A percentile compares a stretch with the other conserved stretches of the same genome.
phyloP scores from a whole-genome alignment of 345 rosid genomes.

The Hibiscus trionum region DNA sequence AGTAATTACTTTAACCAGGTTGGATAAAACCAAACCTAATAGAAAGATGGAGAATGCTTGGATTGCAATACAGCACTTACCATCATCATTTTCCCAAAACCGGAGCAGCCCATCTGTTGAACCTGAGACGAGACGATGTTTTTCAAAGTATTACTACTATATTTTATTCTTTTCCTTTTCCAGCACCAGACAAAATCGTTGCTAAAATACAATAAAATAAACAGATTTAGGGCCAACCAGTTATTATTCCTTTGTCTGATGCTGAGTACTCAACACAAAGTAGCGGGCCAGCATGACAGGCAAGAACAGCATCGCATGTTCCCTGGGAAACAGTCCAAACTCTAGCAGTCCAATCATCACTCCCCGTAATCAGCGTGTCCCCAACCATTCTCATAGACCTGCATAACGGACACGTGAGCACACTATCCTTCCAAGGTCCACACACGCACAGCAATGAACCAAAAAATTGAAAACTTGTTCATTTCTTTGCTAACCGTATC shows the following conservation, averaged over 20 bases:
- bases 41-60: background rate
- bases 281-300: conserved; percentile 96
- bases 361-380: conserved; percentile 89
- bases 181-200: background rate
- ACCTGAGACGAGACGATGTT: conserved; percentile 46
- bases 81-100: conserved; percentile 95
- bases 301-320: conserved; percentile 81
- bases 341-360: conserved; percentile 99
- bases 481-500: conserved; percentile 65
- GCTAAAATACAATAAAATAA: background rate
- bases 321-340: conserved; percentile 95
- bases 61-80: conserved; percentile 31
- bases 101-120: conserved; percentile 97
- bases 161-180: background rate
- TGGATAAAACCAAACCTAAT: background rate
- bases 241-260: conserved; percentile 82
- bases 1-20: background rate
- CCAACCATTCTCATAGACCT: conserved; percentile 96
- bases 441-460: background rate
- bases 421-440: background rate
- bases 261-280: conserved; percentile 74
- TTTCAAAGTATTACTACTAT: conserved; percentile 2
- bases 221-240: conserved; percentile 41
- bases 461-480: background rate
- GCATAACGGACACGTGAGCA: conserved; percentile 25